Evolutionary conservation across 108 stramenopile genomes (phyloP).

Genomic region (Cyclotella atomus): DNA sequence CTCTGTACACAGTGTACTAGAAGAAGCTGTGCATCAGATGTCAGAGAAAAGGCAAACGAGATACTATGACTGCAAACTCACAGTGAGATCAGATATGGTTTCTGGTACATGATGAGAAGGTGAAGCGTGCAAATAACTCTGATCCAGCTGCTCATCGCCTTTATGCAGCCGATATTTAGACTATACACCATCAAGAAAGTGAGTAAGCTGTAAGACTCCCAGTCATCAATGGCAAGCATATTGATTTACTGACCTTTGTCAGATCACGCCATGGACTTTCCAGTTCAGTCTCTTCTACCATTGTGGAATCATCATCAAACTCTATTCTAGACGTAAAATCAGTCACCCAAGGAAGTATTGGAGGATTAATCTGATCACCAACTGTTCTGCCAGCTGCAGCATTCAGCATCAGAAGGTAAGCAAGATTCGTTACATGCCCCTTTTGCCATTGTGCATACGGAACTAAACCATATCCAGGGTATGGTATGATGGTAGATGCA

Average conservation of each 20-base stretch:
- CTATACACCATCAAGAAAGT: neutral
- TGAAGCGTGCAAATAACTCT: slow-evolving; percentile 50
- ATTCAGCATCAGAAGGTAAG: slow-evolving; percentile 75
- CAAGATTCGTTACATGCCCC: slow-evolving; percentile 63
- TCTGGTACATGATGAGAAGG: slow-evolving; percentile 78
- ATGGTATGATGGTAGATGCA: slow-evolving; percentile 16
- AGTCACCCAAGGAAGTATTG: slow-evolving; percentile 78
- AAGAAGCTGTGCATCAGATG: neutral
- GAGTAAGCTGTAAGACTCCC: neutral
- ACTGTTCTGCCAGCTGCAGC: slow-evolving; percentile 66
- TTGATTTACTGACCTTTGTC: slow-evolving; percentile 25
- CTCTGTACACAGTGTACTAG: slow-evolving; percentile 63
- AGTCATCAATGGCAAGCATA: neutral
- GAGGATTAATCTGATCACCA: slow-evolving; percentile 57
- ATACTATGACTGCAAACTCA: neutral
- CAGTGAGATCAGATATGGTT: slow-evolving; percentile 67
- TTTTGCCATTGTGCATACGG: slow-evolving; percentile 44
- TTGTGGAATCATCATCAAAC: neutral
- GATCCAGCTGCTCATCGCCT: slow-evolving; percentile 75
- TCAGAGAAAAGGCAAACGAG: neutral
- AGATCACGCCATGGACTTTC: slow-evolving; percentile 37
- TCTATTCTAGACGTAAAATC: slow-evolving; percentile 50
- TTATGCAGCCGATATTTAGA: slow-evolving; percentile 68
- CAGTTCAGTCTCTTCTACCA: neutral
- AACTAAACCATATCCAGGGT: slow-evolving; percentile 27